These are phyloP conservation scores for Cerioporus squamosus DNA, from an alignment of 1,284 basidiomycete species.

Conservation along the genomic window DNA sequence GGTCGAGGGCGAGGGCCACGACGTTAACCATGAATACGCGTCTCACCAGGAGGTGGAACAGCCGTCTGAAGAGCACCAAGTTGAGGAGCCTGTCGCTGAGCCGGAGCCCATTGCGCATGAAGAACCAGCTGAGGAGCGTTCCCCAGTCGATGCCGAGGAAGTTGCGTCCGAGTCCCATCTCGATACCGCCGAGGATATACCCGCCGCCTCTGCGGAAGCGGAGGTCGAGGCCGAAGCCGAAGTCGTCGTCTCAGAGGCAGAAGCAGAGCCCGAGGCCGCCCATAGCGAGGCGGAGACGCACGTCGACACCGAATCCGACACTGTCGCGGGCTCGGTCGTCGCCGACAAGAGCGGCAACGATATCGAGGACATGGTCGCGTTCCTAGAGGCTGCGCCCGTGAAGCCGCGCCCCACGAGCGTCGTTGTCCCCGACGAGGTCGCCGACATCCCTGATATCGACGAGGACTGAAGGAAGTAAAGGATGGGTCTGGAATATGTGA, in stretches of 20 bases:
- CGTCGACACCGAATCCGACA: slow-evolving; percentile 26
- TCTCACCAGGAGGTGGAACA: background rate
- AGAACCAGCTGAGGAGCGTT: slow-evolving; percentile 1
- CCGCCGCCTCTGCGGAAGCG: background rate
- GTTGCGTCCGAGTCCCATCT: slow-evolving; percentile 2
- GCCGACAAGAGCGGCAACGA: slow-evolving; percentile 40
- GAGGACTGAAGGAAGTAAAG: slow-evolving; percentile 27
- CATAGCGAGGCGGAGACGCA: slow-evolving; percentile 25
- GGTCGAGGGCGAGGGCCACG: slow-evolving; percentile 11
- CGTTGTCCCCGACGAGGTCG: slow-evolving; percentile 30
- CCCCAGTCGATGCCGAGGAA: slow-evolving; percentile 5
- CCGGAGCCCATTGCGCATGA: slow-evolving; percentile 4
- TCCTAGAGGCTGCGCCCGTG: slow-evolving; percentile 50
- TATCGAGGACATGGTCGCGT: slow-evolving; percentile 66
- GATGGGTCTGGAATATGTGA: background rate
- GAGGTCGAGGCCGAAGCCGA: slow-evolving; percentile 23
- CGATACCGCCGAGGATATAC: slow-evolving; percentile 5
- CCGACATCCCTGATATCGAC: slow-evolving; percentile 41
- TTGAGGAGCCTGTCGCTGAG: slow-evolving; percentile 3
- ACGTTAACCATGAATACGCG: slow-evolving; percentile 4
- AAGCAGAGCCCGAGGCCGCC: slow-evolving; percentile 27
- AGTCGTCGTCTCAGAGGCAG: slow-evolving; percentile 7
- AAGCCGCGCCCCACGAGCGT: slow-evolving; percentile 40
- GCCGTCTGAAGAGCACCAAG: slow-evolving; percentile 2
- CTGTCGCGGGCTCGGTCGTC: slow-evolving; percentile 21